Evolutionary conservation across 306 rosid species (phyloP).

Genomic region (Ceratonia siliqua): DNA sequence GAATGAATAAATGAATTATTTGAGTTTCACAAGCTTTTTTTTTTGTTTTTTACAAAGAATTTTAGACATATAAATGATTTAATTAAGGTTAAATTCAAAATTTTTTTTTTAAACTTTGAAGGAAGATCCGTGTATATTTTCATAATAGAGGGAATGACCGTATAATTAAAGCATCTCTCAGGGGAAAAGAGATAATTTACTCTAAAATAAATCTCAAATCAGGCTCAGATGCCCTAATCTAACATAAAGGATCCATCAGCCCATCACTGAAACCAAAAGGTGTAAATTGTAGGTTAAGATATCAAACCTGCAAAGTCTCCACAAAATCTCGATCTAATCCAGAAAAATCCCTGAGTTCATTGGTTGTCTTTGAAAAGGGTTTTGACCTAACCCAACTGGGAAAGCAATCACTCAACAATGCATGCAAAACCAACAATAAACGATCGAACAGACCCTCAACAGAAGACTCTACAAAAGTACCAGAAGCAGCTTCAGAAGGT

Average conservation of each 20-base stretch:
- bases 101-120: too few species aligned
- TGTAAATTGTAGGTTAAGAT: constrained; percentile 15
- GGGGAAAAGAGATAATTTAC: too few species aligned
- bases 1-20: too few species aligned
- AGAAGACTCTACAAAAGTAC: constrained; percentile 50
- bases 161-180: too few species aligned
- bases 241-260: not conserved
- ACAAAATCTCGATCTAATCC: constrained; percentile 71
- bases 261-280: constrained; percentile 22
- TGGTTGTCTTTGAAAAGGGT: constrained; percentile 48
- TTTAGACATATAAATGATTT: too few species aligned
- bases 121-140: too few species aligned
- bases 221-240: not conserved
- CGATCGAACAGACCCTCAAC: constrained; percentile 72
- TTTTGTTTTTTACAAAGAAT: too few species aligned
- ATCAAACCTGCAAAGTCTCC: constrained; percentile 79
- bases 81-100: too few species aligned
- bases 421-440: constrained; percentile 80
- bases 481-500: constrained; percentile 55
- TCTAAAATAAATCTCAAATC: not conserved
- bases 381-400: constrained; percentile 82
- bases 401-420: constrained; percentile 66
- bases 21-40: too few species aligned
- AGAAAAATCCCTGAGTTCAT: constrained; percentile 57
- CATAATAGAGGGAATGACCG: too few species aligned